Percentiles rank a stretch among this genome's conserved stretches.
These are phyloP conservation scores for Gracilaria gracilis DNA, from an alignment of 23 red algal species.

Conservation along the genomic window DNA sequence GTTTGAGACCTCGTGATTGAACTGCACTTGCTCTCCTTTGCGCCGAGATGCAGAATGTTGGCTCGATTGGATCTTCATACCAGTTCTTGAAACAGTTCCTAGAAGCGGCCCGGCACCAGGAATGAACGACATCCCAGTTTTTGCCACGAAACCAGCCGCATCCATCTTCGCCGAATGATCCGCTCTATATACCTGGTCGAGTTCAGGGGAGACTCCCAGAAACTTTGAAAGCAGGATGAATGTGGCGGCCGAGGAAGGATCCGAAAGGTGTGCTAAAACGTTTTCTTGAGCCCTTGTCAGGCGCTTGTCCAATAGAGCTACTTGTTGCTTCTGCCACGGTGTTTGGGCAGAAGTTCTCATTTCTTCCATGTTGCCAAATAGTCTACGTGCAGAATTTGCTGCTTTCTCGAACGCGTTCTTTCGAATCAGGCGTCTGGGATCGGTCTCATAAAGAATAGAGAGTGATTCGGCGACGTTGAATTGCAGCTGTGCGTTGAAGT, in stretches of 20 bases:
- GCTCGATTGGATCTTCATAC: slow-evolving; percentile 1
- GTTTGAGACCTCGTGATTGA: slow-evolving; percentile 10
- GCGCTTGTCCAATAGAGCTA: not conserved
- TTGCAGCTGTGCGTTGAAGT: slow-evolving; percentile 19
- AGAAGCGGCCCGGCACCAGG: slow-evolving; percentile 1
- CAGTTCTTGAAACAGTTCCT: not conserved
- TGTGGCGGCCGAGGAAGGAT: not conserved
- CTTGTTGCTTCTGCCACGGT: slow-evolving; percentile 19
- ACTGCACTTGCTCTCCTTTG: not conserved
- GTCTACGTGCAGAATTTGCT: not conserved
- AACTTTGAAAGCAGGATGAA: slow-evolving; percentile 14
- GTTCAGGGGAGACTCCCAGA: not conserved
- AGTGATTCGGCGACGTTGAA: slow-evolving; percentile 14
- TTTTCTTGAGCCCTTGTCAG: not conserved
- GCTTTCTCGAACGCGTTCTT: slow-evolving; percentile 23
- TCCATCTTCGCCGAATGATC: slow-evolving; percentile 11
- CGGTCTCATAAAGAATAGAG: slow-evolving; percentile 2
- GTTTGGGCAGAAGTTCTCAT: not conserved
- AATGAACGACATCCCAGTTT: not conserved
- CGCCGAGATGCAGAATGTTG: not conserved
- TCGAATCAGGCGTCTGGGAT: not conserved
- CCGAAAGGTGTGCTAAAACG: slow-evolving; percentile 4
- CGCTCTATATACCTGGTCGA: not conserved
- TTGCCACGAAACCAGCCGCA: slow-evolving; percentile 5
- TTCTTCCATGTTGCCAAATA: slow-evolving; percentile 23